Percentiles rank a stretch among this genome's conserved stretches.
phyloP scores from a whole-genome alignment of 345 rosid genomes.

The Cardiospermum halicacabum region DNA sequence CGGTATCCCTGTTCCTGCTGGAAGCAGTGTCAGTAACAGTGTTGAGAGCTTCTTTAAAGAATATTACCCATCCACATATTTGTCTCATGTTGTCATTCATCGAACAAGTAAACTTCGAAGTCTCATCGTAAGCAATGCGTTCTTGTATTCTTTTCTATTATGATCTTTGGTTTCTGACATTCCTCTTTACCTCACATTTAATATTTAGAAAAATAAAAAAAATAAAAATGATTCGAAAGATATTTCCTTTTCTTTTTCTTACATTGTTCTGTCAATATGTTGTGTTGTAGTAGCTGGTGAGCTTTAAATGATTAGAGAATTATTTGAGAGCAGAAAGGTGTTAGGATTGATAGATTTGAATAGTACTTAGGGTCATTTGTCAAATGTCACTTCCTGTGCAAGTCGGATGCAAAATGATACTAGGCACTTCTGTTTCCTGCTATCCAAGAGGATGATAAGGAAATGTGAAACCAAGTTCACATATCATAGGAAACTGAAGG shows the following conservation, averaged over 20 bases:
- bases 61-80: constrained; percentile 65
- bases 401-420: too few relatives aligned
- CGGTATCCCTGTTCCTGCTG: constrained; percentile 61
- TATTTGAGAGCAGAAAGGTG: neutral
- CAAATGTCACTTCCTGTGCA: too few relatives aligned
- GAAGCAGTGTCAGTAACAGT: constrained; percentile 66
- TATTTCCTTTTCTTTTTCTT: neutral
- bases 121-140: constrained; percentile 55
- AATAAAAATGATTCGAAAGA: too few relatives aligned
- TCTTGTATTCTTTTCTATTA: neutral
- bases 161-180: neutral
- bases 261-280: neutral
- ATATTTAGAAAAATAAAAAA: too few relatives aligned
- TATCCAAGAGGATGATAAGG: too few relatives aligned
- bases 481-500: too few relatives aligned
- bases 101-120: constrained; percentile 64
- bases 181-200: neutral
- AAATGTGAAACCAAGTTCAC: too few relatives aligned
- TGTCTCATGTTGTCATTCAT: constrained; percentile 71
- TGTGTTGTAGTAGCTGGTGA: neutral
- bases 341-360: too few relatives aligned
- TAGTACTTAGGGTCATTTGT: too few relatives aligned
- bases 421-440: too few relatives aligned
- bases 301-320: neutral
- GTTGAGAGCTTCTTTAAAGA: constrained; percentile 77